Conservation (phyloP, 1,139 yeast species). For the Hansenula lynferdii region DNA sequence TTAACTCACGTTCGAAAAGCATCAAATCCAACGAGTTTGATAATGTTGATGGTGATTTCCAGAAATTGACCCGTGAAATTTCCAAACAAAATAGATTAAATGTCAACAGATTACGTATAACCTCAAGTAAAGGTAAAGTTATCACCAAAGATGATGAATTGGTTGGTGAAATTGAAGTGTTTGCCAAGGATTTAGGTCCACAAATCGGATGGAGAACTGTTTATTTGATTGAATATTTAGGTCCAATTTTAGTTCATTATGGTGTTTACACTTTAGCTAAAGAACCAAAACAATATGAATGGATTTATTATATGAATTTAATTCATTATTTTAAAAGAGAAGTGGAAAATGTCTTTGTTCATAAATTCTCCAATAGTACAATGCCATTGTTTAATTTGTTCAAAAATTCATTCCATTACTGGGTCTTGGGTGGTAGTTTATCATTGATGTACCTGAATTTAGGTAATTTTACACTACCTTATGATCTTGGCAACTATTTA, state of each 20-base stretch:
- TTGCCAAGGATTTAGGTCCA: slow-evolving; percentile 86
- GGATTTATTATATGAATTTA: slow-evolving; percentile 41
- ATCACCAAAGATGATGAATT: slow-evolving; percentile 17
- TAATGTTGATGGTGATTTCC: slow-evolving; percentile 29
- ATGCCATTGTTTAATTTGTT: slow-evolving; percentile 88
- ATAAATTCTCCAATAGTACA: slow-evolving; percentile 79
- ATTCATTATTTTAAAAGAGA: slow-evolving; percentile 86
- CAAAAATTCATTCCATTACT: slow-evolving; percentile 87
- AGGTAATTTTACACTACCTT: slow-evolving; percentile 35
- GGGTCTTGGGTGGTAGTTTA: slow-evolving; percentile 80
- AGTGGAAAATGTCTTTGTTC: slow-evolving; percentile 78
- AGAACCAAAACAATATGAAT: slow-evolving; percentile 12
- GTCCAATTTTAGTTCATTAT: slow-evolving; percentile 82
- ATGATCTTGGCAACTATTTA: background rate
- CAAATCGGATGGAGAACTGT: slow-evolving; percentile 93
- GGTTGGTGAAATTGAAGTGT: slow-evolving; percentile 28
- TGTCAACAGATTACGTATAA: slow-evolving; percentile 34
- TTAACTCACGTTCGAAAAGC: too few relatives aligned
- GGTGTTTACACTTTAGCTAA: slow-evolving; percentile 40
- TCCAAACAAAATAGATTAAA: slow-evolving; percentile 32
- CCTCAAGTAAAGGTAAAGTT: slow-evolving; percentile 29
- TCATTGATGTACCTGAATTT: slow-evolving; percentile 67
- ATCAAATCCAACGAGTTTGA: slow-evolving; percentile 19
- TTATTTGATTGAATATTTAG: slow-evolving; percentile 78
- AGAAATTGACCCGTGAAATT: slow-evolving; percentile 34